A percentile compares a stretch with the other conserved stretches of the same genome.
phyloP scores from a whole-genome alignment of 345 rosid genomes.

The Diplotaxis tenuifolia region DNA sequence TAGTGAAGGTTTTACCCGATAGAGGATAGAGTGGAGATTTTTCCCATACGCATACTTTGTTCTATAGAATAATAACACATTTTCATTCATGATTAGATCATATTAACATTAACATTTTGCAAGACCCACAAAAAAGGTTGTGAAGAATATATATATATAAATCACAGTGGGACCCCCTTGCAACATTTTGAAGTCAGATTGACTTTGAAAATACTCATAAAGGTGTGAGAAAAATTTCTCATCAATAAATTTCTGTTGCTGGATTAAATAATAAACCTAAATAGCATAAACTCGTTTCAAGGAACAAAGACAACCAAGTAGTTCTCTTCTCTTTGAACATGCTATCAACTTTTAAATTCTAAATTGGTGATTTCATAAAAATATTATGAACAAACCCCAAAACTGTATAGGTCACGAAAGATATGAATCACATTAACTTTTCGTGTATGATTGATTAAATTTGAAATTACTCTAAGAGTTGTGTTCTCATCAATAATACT shows the following conservation, averaged over 20 bases:
- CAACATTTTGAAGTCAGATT: background rate
- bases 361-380: background rate
- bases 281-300: background rate
- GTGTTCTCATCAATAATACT: background rate
- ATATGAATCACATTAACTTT: background rate
- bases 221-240: background rate
- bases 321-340: background rate
- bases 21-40: too few species aligned
- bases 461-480: background rate
- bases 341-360: background rate
- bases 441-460: background rate
- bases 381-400: background rate
- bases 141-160: background rate
- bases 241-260: background rate
- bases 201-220: constrained; percentile 2
- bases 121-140: background rate
- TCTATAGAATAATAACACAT: background rate
- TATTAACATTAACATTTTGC: background rate
- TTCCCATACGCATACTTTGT: background rate
- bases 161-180: background rate
- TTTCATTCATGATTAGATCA: background rate
- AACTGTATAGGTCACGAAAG: background rate
- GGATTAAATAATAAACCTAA: background rate
- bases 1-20: background rate
- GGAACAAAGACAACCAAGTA: background rate